Evolutionary conservation across 768 basidiomycete species (phyloP).

Genomic region (Bullera alba): DNA sequence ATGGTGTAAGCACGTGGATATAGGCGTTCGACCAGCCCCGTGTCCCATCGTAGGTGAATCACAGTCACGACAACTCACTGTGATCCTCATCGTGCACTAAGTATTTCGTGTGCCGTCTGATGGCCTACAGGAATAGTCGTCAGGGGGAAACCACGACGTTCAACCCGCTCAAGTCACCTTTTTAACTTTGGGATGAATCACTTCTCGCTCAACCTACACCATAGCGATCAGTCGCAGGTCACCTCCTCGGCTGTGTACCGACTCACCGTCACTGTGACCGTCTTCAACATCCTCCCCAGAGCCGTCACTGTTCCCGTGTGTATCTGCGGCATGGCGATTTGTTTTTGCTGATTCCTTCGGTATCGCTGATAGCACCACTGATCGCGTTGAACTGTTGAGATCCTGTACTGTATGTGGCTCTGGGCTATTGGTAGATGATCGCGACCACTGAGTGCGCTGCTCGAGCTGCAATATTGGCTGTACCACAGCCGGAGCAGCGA

Average conservation of each 20-base stretch:
- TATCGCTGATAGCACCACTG: too few species aligned
- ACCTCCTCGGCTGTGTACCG: not conserved
- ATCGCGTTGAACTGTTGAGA: too few species aligned
- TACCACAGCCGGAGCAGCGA: too few species aligned
- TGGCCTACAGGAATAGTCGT: not conserved
- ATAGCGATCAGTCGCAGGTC: not conserved
- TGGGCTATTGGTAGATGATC: too few species aligned
- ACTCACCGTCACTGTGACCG: not conserved
- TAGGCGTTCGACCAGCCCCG: too few species aligned
- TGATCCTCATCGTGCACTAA: conserved; percentile 1
- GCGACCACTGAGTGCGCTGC: too few species aligned
- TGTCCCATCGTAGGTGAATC: too few species aligned
- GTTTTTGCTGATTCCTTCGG: not conserved
- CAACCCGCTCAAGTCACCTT: not conserved
- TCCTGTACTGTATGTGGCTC: too few species aligned
- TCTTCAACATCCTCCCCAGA: not conserved
- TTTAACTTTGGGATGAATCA: not conserved
- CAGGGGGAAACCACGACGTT: not conserved
- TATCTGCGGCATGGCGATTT: not conserved
- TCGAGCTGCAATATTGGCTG: too few species aligned
- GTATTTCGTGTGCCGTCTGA: not conserved
- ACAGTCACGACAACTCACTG: not conserved
- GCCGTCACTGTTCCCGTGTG: not conserved
- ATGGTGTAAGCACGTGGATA: too few species aligned
- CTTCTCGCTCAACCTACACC: not conserved